phyloP scores from a whole-genome alignment of 1,284 basidiomycete genomes.

The Amylostereum areolatum region DNA sequence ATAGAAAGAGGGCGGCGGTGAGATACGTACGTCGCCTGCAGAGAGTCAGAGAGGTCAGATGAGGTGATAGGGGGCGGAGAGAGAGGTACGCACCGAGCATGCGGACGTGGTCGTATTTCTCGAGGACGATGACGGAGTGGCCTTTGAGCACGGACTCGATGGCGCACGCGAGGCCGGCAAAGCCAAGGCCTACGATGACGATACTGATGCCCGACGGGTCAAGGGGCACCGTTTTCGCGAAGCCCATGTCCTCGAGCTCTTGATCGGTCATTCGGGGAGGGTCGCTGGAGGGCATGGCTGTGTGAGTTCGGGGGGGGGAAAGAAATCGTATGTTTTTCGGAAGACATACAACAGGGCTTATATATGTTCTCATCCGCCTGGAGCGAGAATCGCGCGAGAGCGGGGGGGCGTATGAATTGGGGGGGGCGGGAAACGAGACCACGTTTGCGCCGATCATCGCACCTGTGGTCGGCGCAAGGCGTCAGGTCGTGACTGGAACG shows the following conservation, averaged over 20 bases:
- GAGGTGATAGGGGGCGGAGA: neutral
- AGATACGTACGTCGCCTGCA: slow-evolving; percentile 6
- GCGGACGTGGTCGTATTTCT: slow-evolving; percentile 14
- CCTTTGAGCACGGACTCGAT: slow-evolving; percentile 24
- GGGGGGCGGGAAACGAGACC: neutral
- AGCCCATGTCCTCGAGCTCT: slow-evolving; percentile 1
- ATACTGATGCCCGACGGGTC: slow-evolving; percentile 11
- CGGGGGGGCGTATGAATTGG: too few species aligned
- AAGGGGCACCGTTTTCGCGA: slow-evolving; percentile 1
- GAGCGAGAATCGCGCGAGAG: neutral
- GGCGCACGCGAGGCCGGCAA: slow-evolving; percentile 24
- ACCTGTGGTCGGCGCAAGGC: neutral
- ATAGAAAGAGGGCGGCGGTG: neutral
- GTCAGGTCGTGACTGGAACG: too few species aligned
- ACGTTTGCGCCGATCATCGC: neutral
- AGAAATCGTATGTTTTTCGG: too few species aligned
- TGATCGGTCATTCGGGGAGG: neutral
- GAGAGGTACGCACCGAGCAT: slow-evolving; percentile 13
- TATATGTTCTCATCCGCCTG: neutral
- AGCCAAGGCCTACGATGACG: slow-evolving; percentile 23
- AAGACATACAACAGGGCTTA: neutral
- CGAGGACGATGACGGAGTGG: slow-evolving; percentile 21
- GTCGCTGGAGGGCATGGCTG: neutral
- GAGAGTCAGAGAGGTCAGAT: neutral
- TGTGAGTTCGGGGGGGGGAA: neutral